These are phyloP conservation scores for Pythium aphanidermatum DNA, from an alignment of 352 stramenopile species.

Conservation along the genomic window DNA sequence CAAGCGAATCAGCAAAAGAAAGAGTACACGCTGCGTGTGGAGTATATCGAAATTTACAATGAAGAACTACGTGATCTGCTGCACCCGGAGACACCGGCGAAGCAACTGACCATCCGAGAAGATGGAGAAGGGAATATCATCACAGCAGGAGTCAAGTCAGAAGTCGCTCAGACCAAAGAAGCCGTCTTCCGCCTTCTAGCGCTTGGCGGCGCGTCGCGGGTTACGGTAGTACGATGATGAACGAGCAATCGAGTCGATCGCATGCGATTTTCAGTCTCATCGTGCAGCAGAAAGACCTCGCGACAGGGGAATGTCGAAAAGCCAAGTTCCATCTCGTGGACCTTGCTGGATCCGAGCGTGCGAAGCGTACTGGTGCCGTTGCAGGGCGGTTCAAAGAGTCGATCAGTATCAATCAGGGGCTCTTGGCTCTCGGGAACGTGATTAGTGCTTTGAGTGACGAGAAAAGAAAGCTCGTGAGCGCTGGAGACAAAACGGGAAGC, in stretches of 20 bases:
- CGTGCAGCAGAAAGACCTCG: conserved; percentile 60
- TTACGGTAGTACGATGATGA: conserved; percentile 89
- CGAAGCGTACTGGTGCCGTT: conserved; percentile 88
- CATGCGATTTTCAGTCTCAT: conserved; percentile 90
- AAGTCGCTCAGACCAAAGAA: conserved; percentile 65
- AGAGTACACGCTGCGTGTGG: conserved; percentile 89
- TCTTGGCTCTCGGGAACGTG: conserved; percentile 95
- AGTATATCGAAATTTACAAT: conserved; percentile 99
- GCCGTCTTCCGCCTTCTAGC: conserved; percentile 81
- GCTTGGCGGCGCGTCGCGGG: conserved; percentile 67
- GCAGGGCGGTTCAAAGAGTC: conserved; percentile 90
- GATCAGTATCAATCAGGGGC: conserved; percentile 94
- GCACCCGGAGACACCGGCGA: conserved; percentile 66
- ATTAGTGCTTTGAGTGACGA: conserved; percentile 92
- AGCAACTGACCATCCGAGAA: conserved; percentile 78
- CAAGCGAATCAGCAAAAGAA: conserved; percentile 29
- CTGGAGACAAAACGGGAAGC: conserved; percentile 12
- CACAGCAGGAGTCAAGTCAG: conserved; percentile 75
- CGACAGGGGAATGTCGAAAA: conserved; percentile 39
- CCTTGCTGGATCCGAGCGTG: conserved; percentile 92
- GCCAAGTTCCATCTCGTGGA: conserved; percentile 95
- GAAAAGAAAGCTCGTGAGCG: conserved; percentile 59
- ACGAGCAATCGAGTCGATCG: conserved; percentile 85
- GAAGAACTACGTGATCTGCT: conserved; percentile 96
- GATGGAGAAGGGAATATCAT: conserved; percentile 76